Evolutionary conservation across 2,329 filamentous ascomycete species (phyloP), one percentile per base, ranked within the genome.

Genomic region (Arthrobotrys megalospora): DNA sequence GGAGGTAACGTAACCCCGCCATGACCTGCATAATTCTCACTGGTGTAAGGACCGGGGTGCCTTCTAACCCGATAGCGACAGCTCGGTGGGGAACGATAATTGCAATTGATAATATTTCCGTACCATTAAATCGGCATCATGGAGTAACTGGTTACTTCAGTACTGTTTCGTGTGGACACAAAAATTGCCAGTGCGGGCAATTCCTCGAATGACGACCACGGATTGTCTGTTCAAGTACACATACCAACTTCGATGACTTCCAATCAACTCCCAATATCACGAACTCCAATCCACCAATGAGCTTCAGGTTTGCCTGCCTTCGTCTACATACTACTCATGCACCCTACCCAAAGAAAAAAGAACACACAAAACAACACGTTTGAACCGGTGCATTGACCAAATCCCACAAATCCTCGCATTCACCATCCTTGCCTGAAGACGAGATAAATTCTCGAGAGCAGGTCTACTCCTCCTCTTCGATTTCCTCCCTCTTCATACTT

Each of bases 21-120:
- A 66, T 73, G 60, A 76, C 71, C 64, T 76, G 72, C 72, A 76
- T 76, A 24, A 41, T 65, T 67, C 55, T 48, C 47, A 58, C 71
- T 76, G 24, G 32, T 11, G 71, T 76, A 76, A 28, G 71, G 71
- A 55, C 71, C 71, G 24, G 71, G 71, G 71, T 68, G 12, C 6
- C 24, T 65, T 28, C 21, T 43, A 55, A 55, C 47, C 36, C 64
- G 64, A 60, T 43, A 60, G 34, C 55, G 34, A 60, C 55, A 60
- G 55, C 36, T 45, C 55, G 55, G 55, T 60, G 55, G 55, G 55
- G 55, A 60, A 41, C 55, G 24, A 60, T 7, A 60, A 38, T 21
- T 12, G 36, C 36, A 41, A 34, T 32, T 38, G 21, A 6, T 16
- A 45, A 45, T 45, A 45, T 45, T 12, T n/a, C 41, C 41, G n/a